Evolutionary conservation across 2,329 filamentous ascomycete species (phyloP), one percentile per base, ranked within the genome.

Genomic region (Aspergillus floridensis): DNA sequence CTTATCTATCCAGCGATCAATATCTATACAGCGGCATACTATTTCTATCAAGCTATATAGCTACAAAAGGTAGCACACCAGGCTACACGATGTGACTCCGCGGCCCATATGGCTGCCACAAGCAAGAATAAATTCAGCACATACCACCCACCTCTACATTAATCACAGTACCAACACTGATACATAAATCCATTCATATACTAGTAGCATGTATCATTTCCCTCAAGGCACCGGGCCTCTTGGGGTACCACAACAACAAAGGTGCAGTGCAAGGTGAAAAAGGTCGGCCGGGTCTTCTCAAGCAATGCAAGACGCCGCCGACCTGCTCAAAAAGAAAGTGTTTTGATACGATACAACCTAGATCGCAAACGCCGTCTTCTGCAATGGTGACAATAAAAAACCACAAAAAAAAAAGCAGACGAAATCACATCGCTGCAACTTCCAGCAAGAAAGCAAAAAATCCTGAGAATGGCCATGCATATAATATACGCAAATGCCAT

Each of bases 301-400:
- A 48, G 55, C 14, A 35, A n/a, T 12, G 22, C 24, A 32, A 7
- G 31, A 49, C 38, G 19, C 59, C 47, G 38, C 50, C 41, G 48
- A 38, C 51, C 49, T 57, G 47, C 19, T 52, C 29, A 53, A 51
- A 54, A 31, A 47, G 6, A 54, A 41, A 47, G 14, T 26, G 48
- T 31, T 53, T 49, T 41, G 41, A 21, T 54, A 57, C 35, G 32
- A 59, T 60, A 59, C 52, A 62, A 57, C 59, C 53, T 54, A 63
- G 60, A 66, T 60, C 57, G 64, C 58, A 58, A 67, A 69, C 67
- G 67, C 67, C 66, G 58, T 59, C 57, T 61, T 61, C 57, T 67
- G 66, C 66, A 67, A 67, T 59, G 44, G 56, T 29, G 47, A 58
- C 12, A 58, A 56, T 19, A 50, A 41, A 58, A 49, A 58, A 41